Percentiles rank a stretch among this genome's conserved stretches.
Conservation (phyloP, 2,329 filamentous ascomycete species). For the Scolecobasidium constrictum region DNA sequence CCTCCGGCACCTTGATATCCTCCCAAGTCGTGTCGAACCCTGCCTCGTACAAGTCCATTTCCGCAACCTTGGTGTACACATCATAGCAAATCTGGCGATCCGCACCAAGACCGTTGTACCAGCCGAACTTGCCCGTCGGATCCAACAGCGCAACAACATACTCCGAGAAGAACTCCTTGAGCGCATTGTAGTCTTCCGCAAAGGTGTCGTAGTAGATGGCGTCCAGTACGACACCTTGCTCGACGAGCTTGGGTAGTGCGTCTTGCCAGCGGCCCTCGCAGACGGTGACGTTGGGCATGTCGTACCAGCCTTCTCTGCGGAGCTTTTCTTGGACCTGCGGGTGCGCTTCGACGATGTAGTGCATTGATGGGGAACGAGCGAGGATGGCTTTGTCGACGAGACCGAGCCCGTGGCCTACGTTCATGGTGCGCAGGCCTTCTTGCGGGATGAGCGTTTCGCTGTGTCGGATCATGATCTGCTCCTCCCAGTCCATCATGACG, state of each 20-base stretch:
- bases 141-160: slow-evolving; percentile 70
- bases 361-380: slow-evolving; percentile 29
- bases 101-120: slow-evolving; percentile 71
- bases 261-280: slow-evolving; percentile 41
- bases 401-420: slow-evolving; percentile 40
- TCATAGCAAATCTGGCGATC: slow-evolving; percentile 91
- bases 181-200: slow-evolving; percentile 80
- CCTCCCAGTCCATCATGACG: slow-evolving; percentile 45
- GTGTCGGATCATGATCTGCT: slow-evolving; percentile 34
- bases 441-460: slow-evolving; percentile 31
- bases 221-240: slow-evolving; percentile 26
- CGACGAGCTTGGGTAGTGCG: slow-evolving; percentile 31
- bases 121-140: slow-evolving; percentile 47
- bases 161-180: slow-evolving; percentile 80
- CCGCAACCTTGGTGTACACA: slow-evolving; percentile 81
- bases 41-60: slow-evolving; percentile 81
- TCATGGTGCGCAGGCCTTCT: slow-evolving; percentile 33
- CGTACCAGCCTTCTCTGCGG: slow-evolving; percentile 35
- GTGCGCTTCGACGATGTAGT: slow-evolving; percentile 41
- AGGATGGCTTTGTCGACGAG: slow-evolving; percentile 39
- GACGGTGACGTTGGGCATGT: slow-evolving; percentile 37
- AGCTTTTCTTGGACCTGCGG: slow-evolving; percentile 36
- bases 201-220: slow-evolving; percentile 93
- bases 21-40: slow-evolving; percentile 85
- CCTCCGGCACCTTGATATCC: slow-evolving; percentile 67